Conservation (phyloP, 768 basidiomycete species). For the Pholiota molesta region DNA sequence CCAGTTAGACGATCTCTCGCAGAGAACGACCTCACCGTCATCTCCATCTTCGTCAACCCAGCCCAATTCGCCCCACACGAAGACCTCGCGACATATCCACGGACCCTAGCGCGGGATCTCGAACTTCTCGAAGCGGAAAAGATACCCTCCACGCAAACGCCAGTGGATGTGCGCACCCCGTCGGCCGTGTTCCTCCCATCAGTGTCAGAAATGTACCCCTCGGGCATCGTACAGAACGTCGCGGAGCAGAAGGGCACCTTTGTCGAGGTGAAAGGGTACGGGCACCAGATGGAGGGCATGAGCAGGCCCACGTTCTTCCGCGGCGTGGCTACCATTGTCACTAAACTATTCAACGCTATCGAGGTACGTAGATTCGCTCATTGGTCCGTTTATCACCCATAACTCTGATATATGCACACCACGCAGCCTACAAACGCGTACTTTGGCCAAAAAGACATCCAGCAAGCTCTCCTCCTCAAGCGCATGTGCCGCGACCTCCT, state of each 20-base stretch:
- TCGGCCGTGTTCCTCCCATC: constrained; percentile 81
- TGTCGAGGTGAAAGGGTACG: constrained; percentile 89
- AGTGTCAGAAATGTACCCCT: constrained; percentile 89
- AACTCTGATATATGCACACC: neutral
- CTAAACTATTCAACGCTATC: constrained; percentile 92
- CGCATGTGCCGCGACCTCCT: constrained; percentile 80
- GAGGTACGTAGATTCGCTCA: constrained; percentile 52
- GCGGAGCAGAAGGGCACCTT: constrained; percentile 83
- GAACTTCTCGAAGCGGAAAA: constrained; percentile 50
- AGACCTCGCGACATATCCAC: constrained; percentile 89
- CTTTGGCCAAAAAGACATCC: constrained; percentile 98
- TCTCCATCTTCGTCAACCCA: constrained; percentile 98
- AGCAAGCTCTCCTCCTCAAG: constrained; percentile 87
- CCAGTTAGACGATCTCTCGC: constrained; percentile 77
- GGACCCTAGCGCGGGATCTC: constrained; percentile 80
- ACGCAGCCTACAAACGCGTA: constrained; percentile 88
- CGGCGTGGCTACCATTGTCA: constrained; percentile 93
- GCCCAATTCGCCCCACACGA: constrained; percentile 97
- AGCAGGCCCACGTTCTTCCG: constrained; percentile 91
- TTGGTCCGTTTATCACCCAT: neutral
- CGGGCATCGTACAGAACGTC: constrained; percentile 82
- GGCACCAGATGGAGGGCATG: constrained; percentile 90
- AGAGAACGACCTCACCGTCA: constrained; percentile 83
- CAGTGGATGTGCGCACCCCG: constrained; percentile 34
- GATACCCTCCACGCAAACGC: neutral